Percentiles rank a stretch among this genome's conserved stretches.
phyloP scores from a whole-genome alignment of 257 asterid genomes.

The Nicotiana tomentosiformis region DNA sequence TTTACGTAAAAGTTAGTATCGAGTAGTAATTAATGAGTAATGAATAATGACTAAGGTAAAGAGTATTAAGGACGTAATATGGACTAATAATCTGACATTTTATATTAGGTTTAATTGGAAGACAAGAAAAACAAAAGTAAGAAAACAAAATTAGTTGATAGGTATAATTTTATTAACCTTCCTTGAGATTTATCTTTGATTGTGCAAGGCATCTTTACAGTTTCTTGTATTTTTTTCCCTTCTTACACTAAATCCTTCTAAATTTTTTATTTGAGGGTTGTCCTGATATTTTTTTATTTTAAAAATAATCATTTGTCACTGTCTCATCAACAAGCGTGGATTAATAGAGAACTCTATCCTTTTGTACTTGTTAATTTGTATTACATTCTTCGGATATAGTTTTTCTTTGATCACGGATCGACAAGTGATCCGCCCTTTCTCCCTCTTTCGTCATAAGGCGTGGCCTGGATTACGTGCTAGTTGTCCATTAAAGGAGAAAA shows the following conservation, averaged over 20 bases:
- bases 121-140: conserved; percentile 1
- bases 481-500: too few relatives aligned
- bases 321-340: too few relatives aligned
- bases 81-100: not conserved
- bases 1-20: not conserved
- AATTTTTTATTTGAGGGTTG: not conserved
- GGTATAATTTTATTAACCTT: not conserved
- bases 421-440: too few relatives aligned
- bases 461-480: too few relatives aligned
- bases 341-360: too few relatives aligned
- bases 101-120: not conserved
- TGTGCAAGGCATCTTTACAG: not conserved
- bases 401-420: too few relatives aligned
- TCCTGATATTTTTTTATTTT: too few relatives aligned
- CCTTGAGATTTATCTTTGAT: not conserved
- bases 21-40: not conserved
- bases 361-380: not conserved
- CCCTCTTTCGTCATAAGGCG: too few relatives aligned
- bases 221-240: not conserved
- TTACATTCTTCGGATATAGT: not conserved
- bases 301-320: too few relatives aligned
- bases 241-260: too few relatives aligned
- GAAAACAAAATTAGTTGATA: not conserved
- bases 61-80: not conserved
- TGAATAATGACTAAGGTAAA: not conserved